Percentiles rank a stretch among this genome's conserved stretches.
These are phyloP conservation scores for Phytophthora agathidicida DNA, from an alignment of 352 stramenopile genomes.

Conservation along the genomic window DNA sequence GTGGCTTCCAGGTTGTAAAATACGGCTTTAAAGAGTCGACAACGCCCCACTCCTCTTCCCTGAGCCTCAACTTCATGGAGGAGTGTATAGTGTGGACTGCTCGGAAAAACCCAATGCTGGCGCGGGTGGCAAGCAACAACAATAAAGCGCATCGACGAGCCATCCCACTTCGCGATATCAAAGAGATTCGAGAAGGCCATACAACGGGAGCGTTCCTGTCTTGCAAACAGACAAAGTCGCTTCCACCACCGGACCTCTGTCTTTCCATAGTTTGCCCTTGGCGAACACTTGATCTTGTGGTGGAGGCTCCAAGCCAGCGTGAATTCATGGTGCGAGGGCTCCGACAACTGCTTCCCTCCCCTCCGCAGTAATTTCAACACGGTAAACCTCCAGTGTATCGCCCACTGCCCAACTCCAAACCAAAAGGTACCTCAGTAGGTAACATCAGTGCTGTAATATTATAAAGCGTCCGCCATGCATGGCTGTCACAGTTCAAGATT, in stretches of 20 bases:
- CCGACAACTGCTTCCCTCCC: constrained; percentile 31
- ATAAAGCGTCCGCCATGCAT: constrained; percentile 19
- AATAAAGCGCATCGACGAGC: constrained; percentile 7
- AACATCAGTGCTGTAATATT: constrained; percentile 27
- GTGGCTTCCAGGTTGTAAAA: constrained; percentile 71
- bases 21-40: constrained; percentile 53
- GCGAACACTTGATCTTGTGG: constrained; percentile 68
- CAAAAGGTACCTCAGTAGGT: too few relatives aligned
- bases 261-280: constrained; percentile 65
- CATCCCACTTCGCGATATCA: constrained; percentile 59
- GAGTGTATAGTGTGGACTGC: constrained; percentile 63
- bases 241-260: constrained; percentile 44
- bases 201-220: constrained; percentile 56
- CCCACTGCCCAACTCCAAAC: too few relatives aligned
- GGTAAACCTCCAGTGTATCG: background rate
- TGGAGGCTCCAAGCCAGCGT: constrained; percentile 52
- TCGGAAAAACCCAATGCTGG: constrained; percentile 20
- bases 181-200: constrained; percentile 58
- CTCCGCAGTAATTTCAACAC: constrained; percentile 8
- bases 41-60: constrained; percentile 43
- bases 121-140: constrained; percentile 3
- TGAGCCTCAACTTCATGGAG: constrained; percentile 67
- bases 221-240: constrained; percentile 25
- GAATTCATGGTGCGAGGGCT: constrained; percentile 65
- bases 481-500: constrained; percentile 4